Evolutionary conservation across 306 rosid genomes (phyloP).

Genomic region (Vigna radiata): DNA sequence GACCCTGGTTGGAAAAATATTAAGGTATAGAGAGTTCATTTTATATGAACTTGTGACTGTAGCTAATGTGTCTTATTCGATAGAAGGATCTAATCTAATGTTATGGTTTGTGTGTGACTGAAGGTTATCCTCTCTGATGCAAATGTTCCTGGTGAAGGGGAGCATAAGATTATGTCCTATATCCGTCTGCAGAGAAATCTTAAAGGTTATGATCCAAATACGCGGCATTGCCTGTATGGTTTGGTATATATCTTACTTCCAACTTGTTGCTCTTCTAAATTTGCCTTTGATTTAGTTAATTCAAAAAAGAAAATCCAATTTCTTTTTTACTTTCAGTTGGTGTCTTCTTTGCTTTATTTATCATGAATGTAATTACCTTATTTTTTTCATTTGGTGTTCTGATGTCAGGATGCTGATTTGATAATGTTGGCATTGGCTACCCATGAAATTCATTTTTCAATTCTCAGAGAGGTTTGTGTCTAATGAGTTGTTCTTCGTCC

Average conservation of each 20-base stretch:
- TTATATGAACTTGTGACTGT: conserved; percentile 23
- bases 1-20: conserved; percentile 96
- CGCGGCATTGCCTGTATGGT: conserved; percentile 98
- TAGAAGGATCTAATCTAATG: conserved; percentile 31
- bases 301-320: neutral
- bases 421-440: conserved; percentile 98
- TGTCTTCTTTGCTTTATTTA: conserved; percentile 25
- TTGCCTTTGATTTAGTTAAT: neutral
- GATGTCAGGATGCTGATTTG: conserved; percentile 94
- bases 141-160: conserved; percentile 99
- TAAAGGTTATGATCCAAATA: conserved; percentile 90
- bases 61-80: neutral
- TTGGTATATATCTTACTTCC: conserved; percentile 80
- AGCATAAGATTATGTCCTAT: conserved; percentile 97
- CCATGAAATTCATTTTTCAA: conserved; percentile 96
- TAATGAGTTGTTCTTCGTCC: conserved; percentile 4
- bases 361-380: conserved; percentile 15
- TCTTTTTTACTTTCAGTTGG: neutral
- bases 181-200: conserved; percentile 97
- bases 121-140: conserved; percentile 99
- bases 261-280: conserved; percentile 25
- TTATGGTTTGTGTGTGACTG: conserved; percentile 26
- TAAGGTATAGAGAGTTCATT: conserved; percentile 61
- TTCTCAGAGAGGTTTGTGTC: conserved; percentile 90
- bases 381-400: conserved; percentile 38